Conservation (phyloP, 768 basidiomycete species). For the Leccinum variicolor region DNA sequence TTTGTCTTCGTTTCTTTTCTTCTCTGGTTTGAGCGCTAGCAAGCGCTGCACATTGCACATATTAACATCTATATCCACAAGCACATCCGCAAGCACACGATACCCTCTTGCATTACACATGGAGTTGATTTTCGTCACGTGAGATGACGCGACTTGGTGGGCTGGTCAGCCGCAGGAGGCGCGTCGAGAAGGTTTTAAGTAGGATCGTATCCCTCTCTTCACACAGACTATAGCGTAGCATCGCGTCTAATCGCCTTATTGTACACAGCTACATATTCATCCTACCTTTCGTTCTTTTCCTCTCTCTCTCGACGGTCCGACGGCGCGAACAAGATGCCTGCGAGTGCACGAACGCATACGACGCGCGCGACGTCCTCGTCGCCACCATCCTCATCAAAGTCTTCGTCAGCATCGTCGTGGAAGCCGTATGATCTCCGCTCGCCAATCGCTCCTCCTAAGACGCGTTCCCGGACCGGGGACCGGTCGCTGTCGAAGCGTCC, state of each 20-base stretch:
- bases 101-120: background rate
- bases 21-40: background rate
- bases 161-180: constrained; percentile 28
- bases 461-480: background rate
- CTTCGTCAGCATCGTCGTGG: background rate
- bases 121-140: constrained; percentile 32
- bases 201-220: background rate
- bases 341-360: constrained; percentile 9
- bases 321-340: constrained; percentile 18
- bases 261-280: constrained; percentile 28
- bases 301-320: background rate
- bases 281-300: constrained; percentile 1
- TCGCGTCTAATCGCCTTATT: constrained; percentile 16
- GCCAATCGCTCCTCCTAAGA: background rate
- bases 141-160: constrained; percentile 13
- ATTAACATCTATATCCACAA: background rate
- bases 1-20: background rate
- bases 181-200: constrained; percentile 7
- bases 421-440: constrained; percentile 23
- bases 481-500: background rate
- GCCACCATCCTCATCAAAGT: background rate
- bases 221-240: constrained; percentile 8
- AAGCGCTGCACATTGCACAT: background rate
- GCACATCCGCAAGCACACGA: background rate
- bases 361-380: constrained; percentile 3